Evolutionary conservation across 2,329 filamentous ascomycete species (phyloP), one percentile per base, ranked within the genome.

Genomic region (Penicillium sp.): DNA sequence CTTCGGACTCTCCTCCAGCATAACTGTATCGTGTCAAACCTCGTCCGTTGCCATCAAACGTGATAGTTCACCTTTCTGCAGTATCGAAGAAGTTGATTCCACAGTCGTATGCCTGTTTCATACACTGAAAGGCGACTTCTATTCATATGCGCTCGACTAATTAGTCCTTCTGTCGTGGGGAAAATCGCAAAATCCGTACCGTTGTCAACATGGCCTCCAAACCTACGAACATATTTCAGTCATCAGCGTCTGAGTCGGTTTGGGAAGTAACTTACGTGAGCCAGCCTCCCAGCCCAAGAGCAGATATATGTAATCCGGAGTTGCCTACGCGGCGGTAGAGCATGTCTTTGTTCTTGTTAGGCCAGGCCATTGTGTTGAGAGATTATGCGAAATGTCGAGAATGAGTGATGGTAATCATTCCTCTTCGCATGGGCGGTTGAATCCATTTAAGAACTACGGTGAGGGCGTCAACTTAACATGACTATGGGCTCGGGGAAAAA

Each of bases 261-360:
- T 21, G 21, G 2, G 21, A 2, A 21, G 21, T 21, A 21, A 63
- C 66, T 65, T 64, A 76, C 63, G 71, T 75, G 19, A 76, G 65
- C 77, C 77, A 80, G 44, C 78, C 78, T 47, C 80, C 90, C 4
- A 92, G 82, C 1, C 88, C 88, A 66, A 93, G 88, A 54, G 87
- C 84, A 50, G 90, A 92, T 41, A 92, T 89, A 75, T 91, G 87
- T 21, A 92, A 84, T 58, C 90, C 90, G 9, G 89, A 90, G 53
- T 85, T 85, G 70, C 90, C 90, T 7, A 91, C 82, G 74, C 88
- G 88, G 65, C 90, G 87, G 76, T 91, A 91, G 69, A 89, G 82
- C 90, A 91, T 91, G 64, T 80, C 77, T 45, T 65, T 67, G 52
- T 72, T 71, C 56, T 70, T 69, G 58, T 69, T 70, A 5, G 67